Conservation (phyloP, 1,139 yeast genomes). For the Debaryomyces coudertii region DNA sequence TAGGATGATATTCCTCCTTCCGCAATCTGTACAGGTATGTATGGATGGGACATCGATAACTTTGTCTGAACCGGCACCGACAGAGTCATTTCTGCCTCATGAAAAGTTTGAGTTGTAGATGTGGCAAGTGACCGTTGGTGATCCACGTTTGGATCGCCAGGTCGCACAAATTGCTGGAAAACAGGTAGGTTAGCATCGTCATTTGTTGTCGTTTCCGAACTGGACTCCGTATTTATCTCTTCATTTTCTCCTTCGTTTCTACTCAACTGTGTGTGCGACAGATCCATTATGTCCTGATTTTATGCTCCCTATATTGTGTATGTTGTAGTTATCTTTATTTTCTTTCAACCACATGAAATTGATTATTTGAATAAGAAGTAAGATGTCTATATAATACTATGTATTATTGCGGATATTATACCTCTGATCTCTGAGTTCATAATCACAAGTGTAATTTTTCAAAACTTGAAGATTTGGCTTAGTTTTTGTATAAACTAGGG, state of each 20-base stretch:
- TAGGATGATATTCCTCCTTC: neutral
- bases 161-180: neutral
- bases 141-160: neutral
- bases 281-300: slow-evolving; percentile 3
- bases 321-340: neutral
- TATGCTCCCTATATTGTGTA: neutral
- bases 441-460: neutral
- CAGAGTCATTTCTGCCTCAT: neutral
- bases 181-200: neutral
- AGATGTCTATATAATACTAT: neutral
- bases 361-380: too few relatives aligned
- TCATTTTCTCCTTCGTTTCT: neutral
- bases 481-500: neutral
- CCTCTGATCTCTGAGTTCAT: neutral
- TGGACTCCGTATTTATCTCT: neutral
- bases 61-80: neutral
- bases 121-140: neutral
- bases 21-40: neutral
- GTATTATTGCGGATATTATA: neutral
- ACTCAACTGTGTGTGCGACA: slow-evolving; percentile 1
- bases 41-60: neutral
- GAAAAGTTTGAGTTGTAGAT: neutral
- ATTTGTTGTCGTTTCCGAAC: neutral
- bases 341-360: neutral
- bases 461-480: neutral